Evolutionary conservation across 2,329 filamentous ascomycete genomes (phyloP), one percentile per base, ranked within the genome.

Genomic region (Colletotrichum abscissum): DNA sequence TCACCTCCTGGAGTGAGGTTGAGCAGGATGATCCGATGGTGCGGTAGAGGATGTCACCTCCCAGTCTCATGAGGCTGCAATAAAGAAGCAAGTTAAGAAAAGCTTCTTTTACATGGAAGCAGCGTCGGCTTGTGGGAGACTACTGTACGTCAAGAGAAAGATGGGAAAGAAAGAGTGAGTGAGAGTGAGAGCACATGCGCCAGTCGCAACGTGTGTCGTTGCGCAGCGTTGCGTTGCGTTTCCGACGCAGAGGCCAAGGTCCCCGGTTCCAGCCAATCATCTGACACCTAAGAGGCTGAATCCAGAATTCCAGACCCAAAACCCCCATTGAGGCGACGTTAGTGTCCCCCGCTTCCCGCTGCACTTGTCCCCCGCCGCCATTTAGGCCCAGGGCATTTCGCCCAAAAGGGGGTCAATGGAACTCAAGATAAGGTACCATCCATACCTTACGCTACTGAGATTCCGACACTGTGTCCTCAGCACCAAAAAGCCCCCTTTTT

Each of bases 221-320:
- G 70, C 70, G 70, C 64, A 66, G 71, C 71, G 35, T 73, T 62
- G 70, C 70, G 70, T 70, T 71, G 71, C 71, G 35, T 73, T 62
- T 73, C 67, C 67, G 71, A 63, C 67, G 67, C 67, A 66, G 64
- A 58, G 52, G 58, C 38, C 58, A 68, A 28, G 38, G 55, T 54
- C 65, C 65, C 58, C 58, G 49, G 28, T 28, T 49, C 19, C n/a
- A 55, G 55, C 28, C 55, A 22, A 55, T 33, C 19, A 22, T 22
- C 54, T 59, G 63, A 24, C 35, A 49, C 54, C 35, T 49, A 14
- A 58, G 33, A 58, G 63, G 63, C 63, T 58, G 54, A 28, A 33
- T 58, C 14, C 63, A 8, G 52, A 42, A 28, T 22, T 58, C 14
- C 63, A 8, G 52, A 42, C 19, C 24, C 63, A 54, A 57, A 35